Percentiles rank a stretch among this genome's conserved stretches.
Evolutionary conservation across 768 basidiomycete species (phyloP).

Genomic region (Cantharellus anzutake): DNA sequence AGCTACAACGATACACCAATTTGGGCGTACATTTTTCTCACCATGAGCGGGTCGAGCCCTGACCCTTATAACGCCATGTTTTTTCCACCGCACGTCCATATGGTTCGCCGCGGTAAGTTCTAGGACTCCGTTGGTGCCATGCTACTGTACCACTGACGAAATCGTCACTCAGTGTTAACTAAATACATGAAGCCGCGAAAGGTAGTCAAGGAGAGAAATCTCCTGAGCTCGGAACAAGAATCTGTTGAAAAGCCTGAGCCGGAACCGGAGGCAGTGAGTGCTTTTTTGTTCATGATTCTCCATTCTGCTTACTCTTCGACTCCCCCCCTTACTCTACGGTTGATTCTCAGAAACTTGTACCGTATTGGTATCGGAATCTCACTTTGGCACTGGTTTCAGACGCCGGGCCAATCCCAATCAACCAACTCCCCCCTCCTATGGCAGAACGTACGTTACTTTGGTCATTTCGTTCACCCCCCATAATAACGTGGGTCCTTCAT

Average conservation of each 20-base stretch:
- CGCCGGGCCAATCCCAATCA: slow-evolving; percentile 30
- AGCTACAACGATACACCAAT: slow-evolving; percentile 43
- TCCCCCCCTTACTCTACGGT: too few species aligned
- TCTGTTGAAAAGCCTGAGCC: slow-evolving; percentile 18
- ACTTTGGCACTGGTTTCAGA: slow-evolving; percentile 76
- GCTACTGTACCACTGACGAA: neutral
- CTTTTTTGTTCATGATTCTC: slow-evolving; percentile 5
- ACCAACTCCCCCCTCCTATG: slow-evolving; percentile 37
- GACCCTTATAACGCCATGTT: slow-evolving; percentile 38
- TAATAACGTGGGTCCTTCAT: neutral
- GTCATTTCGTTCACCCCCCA: neutral
- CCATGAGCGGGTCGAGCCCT: slow-evolving; percentile 43
- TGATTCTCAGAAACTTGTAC: neutral
- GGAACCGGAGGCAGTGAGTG: slow-evolving; percentile 18
- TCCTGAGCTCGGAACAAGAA: slow-evolving; percentile 29
- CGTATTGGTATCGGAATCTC: slow-evolving; percentile 39
- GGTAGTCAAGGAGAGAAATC: slow-evolving; percentile 63
- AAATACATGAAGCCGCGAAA: slow-evolving; percentile 62
- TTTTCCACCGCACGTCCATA: slow-evolving; percentile 38
- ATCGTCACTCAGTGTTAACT: slow-evolving; percentile 43
- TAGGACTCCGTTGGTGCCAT: neutral
- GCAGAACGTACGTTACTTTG: slow-evolving; percentile 33
- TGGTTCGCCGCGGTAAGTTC: slow-evolving; percentile 52
- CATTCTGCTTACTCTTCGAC: neutral
- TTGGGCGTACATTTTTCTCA: slow-evolving; percentile 69